Evolutionary conservation across 176 grass and related monocot species (phyloP).

Genomic region (Carex littledalei): DNA sequence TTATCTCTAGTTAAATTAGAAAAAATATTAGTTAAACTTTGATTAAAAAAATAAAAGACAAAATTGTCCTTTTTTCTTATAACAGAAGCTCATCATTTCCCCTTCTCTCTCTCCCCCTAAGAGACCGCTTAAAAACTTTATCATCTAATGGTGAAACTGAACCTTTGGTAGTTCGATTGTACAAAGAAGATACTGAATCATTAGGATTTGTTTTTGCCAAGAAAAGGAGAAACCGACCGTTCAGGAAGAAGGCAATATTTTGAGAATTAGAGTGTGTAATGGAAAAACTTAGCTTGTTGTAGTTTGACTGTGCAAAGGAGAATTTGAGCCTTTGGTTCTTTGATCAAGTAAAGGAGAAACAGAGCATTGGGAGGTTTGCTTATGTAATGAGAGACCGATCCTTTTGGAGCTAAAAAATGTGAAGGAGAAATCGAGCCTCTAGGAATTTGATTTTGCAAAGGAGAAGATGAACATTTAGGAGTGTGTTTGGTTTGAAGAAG

Average conservation of each 20-base stretch:
- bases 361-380: not conserved
- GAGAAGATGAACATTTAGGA: not conserved
- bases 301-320: conserved; percentile 9
- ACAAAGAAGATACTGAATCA: not conserved
- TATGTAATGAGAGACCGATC: not conserved
- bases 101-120: too few relatives aligned
- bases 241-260: conserved; percentile 7
- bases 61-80: too few relatives aligned
- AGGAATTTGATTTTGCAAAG: not conserved
- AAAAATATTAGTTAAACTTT: too few relatives aligned
- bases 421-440: conserved; percentile 10
- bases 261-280: not conserved
- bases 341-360: conserved; percentile 7
- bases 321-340: not conserved
- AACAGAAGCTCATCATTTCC: too few relatives aligned
- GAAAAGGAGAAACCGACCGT: not conserved
- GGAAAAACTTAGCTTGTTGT: not conserved
- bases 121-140: not conserved
- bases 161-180: not conserved
- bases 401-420: not conserved
- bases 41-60: too few relatives aligned
- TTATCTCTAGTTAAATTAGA: too few relatives aligned
- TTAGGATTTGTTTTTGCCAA: not conserved
- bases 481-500: not conserved
- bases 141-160: conserved; percentile 13